Base-by-base conservation (phyloP, 768 basidiomycete species). In the Scleroderma citrinum region DNA sequence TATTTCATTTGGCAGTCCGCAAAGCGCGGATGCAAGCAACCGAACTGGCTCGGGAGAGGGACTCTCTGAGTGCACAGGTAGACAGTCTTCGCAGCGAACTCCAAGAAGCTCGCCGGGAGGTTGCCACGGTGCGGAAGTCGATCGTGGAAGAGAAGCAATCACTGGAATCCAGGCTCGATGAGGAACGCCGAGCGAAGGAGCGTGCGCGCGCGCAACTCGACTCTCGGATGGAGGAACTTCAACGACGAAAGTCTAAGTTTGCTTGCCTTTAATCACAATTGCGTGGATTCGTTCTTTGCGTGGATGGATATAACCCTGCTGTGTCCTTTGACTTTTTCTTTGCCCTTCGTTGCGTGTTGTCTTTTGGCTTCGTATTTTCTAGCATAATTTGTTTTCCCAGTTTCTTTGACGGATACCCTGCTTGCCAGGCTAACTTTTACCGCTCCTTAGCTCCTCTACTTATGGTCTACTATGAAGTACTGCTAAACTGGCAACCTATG, bases 11-110 rank as follows among this genome's bases (percentile, higher is more conserved):
- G 48, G 30, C 59, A 92, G 89, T 95, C 48, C 88, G 93, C 52
- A 95, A 95, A 69, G 87, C 92, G 6, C 88, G 92, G 32, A 85
- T 92, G 82, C 92, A 94, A 64, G 89, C 91, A 17, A 91, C 87
- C 48, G 92, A 95, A 61, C 70, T 93, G 34, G 87, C 86, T 10
- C 78, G 87, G 44, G 92, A 95, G 67, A 82, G 92, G 39, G 92
- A 94, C 66, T 76, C 76, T 34, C 72, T 89, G 48, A 83, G 71
- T 51, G 59, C 66, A 38, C 83, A 89, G 66, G 68, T 87, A 49
- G 82, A 84, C 30, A 62, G 73, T 29, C 76, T 93, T 24, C 81
- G 85, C 41, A 76, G 66, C 48, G 89, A 94, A 66, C 76, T 94
- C 21, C 69, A 77, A 44, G 86, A 90, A 53, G 78, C 87, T 40